Conservation (phyloP, 2,329 filamentous ascomycete genomes). For the Aspergillus vadensis region DNA sequence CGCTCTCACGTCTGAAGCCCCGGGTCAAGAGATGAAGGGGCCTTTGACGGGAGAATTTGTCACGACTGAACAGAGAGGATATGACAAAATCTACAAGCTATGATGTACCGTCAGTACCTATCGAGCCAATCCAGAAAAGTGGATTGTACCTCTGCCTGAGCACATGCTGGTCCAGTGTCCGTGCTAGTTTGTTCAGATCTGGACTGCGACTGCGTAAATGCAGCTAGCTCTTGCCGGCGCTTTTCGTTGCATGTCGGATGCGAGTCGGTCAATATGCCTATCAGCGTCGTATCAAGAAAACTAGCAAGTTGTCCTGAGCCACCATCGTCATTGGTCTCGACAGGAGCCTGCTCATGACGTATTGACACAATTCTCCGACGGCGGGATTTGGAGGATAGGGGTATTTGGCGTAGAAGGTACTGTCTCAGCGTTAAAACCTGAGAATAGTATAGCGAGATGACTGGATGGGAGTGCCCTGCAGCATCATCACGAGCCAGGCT, state of each 20-base stretch:
- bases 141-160: conserved; percentile 63
- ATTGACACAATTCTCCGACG: conserved; percentile 48
- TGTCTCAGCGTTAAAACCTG: conserved; percentile 67
- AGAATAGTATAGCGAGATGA: conserved; percentile 70
- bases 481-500: conserved; percentile 14
- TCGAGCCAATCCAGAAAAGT: not conserved
- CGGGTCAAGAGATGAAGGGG: conserved; percentile 79
- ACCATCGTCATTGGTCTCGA: conserved; percentile 16
- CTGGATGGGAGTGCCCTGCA: conserved; percentile 52
- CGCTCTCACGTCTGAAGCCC: conserved; percentile 65
- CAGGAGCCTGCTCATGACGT: conserved; percentile 19
- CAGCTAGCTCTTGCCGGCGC: conserved; percentile 59
- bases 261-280: conserved; percentile 55
- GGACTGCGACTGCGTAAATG: conserved; percentile 64
- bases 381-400: conserved; percentile 62
- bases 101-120: conserved; percentile 4
- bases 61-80: conserved; percentile 71
- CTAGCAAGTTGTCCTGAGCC: conserved; percentile 43
- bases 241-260: conserved; percentile 33
- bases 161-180: conserved; percentile 48
- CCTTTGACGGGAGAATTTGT: conserved; percentile 50
- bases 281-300: conserved; percentile 69
- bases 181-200: conserved; percentile 37
- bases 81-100: conserved; percentile 78
- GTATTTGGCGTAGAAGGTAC: conserved; percentile 68